Base-by-base conservation (phyloP, 208 protist genomes). In the Trypanosoma brucei region DNA sequence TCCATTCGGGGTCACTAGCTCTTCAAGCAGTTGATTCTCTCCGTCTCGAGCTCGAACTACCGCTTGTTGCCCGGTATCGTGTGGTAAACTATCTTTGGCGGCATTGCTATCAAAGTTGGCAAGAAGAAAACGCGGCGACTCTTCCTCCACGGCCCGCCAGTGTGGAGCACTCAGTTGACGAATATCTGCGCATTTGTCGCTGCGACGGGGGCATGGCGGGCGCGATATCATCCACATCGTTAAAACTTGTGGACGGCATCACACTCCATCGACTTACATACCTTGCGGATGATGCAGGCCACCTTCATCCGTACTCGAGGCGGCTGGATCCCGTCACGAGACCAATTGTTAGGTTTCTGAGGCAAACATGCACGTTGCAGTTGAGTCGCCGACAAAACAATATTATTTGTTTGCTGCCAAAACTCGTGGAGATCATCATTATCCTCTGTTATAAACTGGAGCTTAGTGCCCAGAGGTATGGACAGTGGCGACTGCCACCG, bases 371-470 rank as follows among this genome's bases (percentile, higher is more conserved):
- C 35, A 72, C 66, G 34, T n/a, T 36, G 22, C 42, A 66, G 22
- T 22, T 72, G 7, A 72, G 66, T 51, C 50, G 59, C 22, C 66
- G 66, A 13, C 66, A 72, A 37, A 72, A 72, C 38, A 56, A 55
- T 37, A 13, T 56, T 1, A 44, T 72, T 46, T 49, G 45, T 7
- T 54, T 72, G 35, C 30, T 72, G 9, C 66, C 66, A n/a, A 65
- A 65, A 30, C 53, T 72, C 6, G 65, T 72, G 66, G 66, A 72
- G 13, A 65, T 72, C 50, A 51, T 72, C 50, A 65, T 65, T 55
- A 31, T 72, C 39, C 45, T 72, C 0, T 72, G 59, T 42, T 33
- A 55, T 1, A 37, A 34, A 11, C 53, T 72, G 13, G 66, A 72
- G 31, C n/a, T 9, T 3, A 59, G 59, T n/a, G 45, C 58, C 3